Conservation (phyloP, 257 asterid species). For the Solanum pinnatisectum region DNA sequence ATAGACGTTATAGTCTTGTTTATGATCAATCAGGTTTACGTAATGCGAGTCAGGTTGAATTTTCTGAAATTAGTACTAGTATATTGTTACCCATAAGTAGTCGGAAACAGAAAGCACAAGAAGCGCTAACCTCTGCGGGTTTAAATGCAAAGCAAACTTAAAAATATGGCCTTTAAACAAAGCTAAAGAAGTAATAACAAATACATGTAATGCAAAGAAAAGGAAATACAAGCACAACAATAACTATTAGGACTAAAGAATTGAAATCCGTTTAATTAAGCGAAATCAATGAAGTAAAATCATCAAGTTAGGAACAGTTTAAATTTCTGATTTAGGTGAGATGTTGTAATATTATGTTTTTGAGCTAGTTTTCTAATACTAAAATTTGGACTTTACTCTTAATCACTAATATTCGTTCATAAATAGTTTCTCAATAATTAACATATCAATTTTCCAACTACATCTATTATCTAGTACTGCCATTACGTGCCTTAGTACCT, state of each 20-base stretch:
- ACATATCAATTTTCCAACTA: not conserved
- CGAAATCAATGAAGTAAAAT: not conserved
- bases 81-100: not conserved
- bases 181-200: not conserved
- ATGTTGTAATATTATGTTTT: not conserved
- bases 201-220: not conserved
- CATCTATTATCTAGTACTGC: not conserved
- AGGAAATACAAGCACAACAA: not conserved
- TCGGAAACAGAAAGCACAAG: not conserved
- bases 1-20: not conserved
- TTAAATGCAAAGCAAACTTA: not conserved
- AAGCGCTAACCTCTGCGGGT: not conserved
- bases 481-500: not conserved
- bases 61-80: not conserved
- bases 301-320: not conserved
- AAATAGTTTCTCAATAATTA: not conserved
- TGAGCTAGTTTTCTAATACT: not conserved
- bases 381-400: not conserved
- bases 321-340: not conserved
- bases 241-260: not conserved
- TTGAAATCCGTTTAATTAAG: not conserved
- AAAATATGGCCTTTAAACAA: not conserved
- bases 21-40: not conserved
- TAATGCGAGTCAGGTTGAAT: not conserved
- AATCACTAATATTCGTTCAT: not conserved